Evolutionary conservation across 169 alveolate species (phyloP).

Genomic region (Cryptosporidium sp.): DNA sequence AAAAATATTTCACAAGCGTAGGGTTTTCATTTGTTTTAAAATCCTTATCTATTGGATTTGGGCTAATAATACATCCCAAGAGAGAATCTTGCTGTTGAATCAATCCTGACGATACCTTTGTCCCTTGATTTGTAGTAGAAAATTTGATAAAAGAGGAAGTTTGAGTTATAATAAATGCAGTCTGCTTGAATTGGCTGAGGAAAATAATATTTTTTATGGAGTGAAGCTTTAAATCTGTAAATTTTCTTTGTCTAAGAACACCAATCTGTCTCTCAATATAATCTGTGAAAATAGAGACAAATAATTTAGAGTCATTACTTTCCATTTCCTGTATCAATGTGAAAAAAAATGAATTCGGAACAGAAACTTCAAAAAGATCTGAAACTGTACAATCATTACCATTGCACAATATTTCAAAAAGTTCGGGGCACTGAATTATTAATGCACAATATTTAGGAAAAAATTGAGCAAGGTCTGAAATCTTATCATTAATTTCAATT

Average conservation of each 20-base stretch:
- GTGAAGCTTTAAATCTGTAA: slow-evolving; percentile 6
- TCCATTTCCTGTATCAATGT: slow-evolving; percentile 29
- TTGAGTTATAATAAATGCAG: slow-evolving; percentile 13
- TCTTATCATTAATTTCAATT: slow-evolving; percentile 21
- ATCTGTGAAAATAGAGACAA: background rate
- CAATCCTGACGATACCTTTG: slow-evolving; percentile 25
- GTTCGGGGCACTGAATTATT: slow-evolving; percentile 69
- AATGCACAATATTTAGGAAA: slow-evolving; percentile 70
- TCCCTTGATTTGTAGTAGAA: background rate
- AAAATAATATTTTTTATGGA: slow-evolving; percentile 36
- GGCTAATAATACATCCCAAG: slow-evolving; percentile 76
- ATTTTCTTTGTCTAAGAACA: slow-evolving; percentile 17
- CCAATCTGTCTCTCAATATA: slow-evolving; percentile 9
- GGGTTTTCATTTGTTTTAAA: slow-evolving; percentile 77
- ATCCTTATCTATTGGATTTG: slow-evolving; percentile 78
- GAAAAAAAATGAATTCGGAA: slow-evolving; percentile 30
- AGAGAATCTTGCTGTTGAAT: slow-evolving; percentile 38
- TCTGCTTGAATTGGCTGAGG: slow-evolving; percentile 42
- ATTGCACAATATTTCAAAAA: slow-evolving; percentile 16
- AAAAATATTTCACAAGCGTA: slow-evolving; percentile 44
- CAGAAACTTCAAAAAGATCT: slow-evolving; percentile 23
- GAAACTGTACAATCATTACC: background rate
- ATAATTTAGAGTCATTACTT: slow-evolving; percentile 18
- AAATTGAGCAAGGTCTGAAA: background rate
- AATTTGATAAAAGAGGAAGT: slow-evolving; percentile 20